Evolutionary conservation across 2,329 filamentous ascomycete genomes (phyloP).

Genomic region (Talaromyces islandicus): DNA sequence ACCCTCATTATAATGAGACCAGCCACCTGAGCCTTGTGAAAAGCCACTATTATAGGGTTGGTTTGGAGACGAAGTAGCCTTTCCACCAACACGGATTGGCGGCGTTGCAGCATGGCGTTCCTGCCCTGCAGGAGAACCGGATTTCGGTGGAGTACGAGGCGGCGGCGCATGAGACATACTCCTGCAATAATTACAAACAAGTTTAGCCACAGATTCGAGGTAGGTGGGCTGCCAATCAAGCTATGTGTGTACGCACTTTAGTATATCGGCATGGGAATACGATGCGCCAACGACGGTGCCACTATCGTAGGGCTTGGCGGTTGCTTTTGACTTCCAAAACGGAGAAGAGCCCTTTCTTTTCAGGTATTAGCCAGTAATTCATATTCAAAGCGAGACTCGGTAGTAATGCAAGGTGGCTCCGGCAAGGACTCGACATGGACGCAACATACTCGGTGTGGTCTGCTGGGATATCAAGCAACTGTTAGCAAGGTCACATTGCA

Average conservation of each 20-base stretch:
- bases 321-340: slow-evolving; percentile 68
- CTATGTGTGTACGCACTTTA: slow-evolving; percentile 58
- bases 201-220: slow-evolving; percentile 10
- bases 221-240: neutral
- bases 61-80: slow-evolving; percentile 48
- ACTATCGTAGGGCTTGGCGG: slow-evolving; percentile 54
- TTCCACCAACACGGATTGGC: slow-evolving; percentile 38
- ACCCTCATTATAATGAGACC: slow-evolving; percentile 66
- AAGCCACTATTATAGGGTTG: slow-evolving; percentile 76
- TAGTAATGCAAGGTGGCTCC: neutral
- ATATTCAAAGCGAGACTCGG: slow-evolving; percentile 7
- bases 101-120: slow-evolving; percentile 49
- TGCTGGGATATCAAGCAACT: slow-evolving; percentile 17
- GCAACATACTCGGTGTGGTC: slow-evolving; percentile 35
- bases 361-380: slow-evolving; percentile 19
- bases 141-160: slow-evolving; percentile 65
- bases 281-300: slow-evolving; percentile 83
- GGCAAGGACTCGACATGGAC: neutral
- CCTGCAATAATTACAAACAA: slow-evolving; percentile 13
- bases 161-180: slow-evolving; percentile 44
- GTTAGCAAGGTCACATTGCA: slow-evolving; percentile 15
- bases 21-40: slow-evolving; percentile 75
- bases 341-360: slow-evolving; percentile 71
- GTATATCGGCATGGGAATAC: slow-evolving; percentile 92
- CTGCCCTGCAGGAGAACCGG: slow-evolving; percentile 51